These are phyloP conservation scores for Nakaseomyces nivariensis DNA, from an alignment of 1,139 yeast species.

Conservation along the genomic window DNA sequence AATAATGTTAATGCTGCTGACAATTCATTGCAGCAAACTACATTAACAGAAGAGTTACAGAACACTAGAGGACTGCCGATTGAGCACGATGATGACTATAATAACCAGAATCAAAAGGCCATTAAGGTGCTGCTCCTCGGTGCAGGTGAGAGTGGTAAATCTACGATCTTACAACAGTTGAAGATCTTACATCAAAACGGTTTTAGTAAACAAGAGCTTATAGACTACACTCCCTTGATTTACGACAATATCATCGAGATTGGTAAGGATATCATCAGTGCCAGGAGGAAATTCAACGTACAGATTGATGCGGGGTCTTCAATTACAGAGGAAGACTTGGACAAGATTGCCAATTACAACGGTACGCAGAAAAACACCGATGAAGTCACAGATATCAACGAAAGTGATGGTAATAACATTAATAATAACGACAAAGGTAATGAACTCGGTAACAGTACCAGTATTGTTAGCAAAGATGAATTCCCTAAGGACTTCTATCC, in stretches of 20 bases:
- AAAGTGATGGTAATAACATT: not conserved
- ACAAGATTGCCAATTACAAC: constrained; percentile 5
- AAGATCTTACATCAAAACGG: constrained; percentile 67
- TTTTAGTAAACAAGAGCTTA: constrained; percentile 50
- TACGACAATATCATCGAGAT: constrained; percentile 60
- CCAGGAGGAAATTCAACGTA: constrained; percentile 28
- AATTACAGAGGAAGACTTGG: constrained; percentile 8
- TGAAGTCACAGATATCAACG: constrained; percentile 12
- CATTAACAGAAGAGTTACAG: not conserved
- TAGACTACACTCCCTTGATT: constrained; percentile 61
- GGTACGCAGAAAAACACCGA: constrained; percentile 4
- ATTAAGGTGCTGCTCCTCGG: constrained; percentile 59
- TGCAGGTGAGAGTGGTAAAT: constrained; percentile 73
- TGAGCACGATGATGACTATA: not conserved
- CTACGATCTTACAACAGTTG: constrained; percentile 67
- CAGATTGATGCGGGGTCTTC: constrained; percentile 8
- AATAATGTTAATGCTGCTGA: not conserved
- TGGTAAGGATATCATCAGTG: constrained; percentile 44
- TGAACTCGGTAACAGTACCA: not conserved
- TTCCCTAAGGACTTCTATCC: constrained; percentile 34
- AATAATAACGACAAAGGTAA: not conserved
- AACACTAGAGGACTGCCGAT: constrained; percentile 3
- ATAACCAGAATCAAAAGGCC: constrained; percentile 6
- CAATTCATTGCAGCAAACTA: not conserved
- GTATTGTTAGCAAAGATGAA: constrained; percentile 1